Evolutionary conservation across 768 basidiomycete genomes (phyloP).

Genomic region (Scleroderma bovista): DNA sequence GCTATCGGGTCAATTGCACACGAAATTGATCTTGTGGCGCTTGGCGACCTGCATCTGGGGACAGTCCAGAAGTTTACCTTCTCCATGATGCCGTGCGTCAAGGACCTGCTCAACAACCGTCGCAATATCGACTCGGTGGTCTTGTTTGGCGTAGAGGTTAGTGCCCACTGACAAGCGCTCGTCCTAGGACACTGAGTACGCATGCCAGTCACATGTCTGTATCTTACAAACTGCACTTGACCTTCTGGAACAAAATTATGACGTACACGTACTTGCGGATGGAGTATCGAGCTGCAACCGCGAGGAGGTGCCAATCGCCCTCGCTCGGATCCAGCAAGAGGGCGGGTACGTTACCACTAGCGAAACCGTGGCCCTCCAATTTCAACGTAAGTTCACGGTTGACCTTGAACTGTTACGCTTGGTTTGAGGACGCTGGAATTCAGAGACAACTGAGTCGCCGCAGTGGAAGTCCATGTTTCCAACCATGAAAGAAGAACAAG

Average conservation of each 20-base stretch:
- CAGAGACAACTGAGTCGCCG: constrained; percentile 56
- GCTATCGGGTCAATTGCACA: no score
- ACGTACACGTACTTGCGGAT: constrained; percentile 74
- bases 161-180: constrained; percentile 11
- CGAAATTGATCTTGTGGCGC: no score
- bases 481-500: no score
- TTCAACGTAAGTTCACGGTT: constrained; percentile 45
- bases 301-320: no score
- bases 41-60: no score
- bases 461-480: no score
- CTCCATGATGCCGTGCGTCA: constrained; percentile 78
- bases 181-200: not conserved
- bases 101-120: constrained; percentile 41
- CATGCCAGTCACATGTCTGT: constrained; percentile 75
- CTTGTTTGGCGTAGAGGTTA: constrained; percentile 84
- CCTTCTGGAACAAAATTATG: constrained; percentile 43
- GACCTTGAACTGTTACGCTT: constrained; percentile 6
- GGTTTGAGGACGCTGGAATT: constrained; percentile 6
- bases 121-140: constrained; percentile 56
- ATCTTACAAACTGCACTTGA: constrained; percentile 79
- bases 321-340: constrained; percentile 55
- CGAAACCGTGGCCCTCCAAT: constrained; percentile 75
- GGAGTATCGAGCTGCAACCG: constrained; percentile 79
- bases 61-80: no score
- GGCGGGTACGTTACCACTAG: constrained; percentile 77